These are phyloP conservation scores for Agarophyton chilense DNA, from an alignment of 23 red algal species.

Conservation along the genomic window DNA sequence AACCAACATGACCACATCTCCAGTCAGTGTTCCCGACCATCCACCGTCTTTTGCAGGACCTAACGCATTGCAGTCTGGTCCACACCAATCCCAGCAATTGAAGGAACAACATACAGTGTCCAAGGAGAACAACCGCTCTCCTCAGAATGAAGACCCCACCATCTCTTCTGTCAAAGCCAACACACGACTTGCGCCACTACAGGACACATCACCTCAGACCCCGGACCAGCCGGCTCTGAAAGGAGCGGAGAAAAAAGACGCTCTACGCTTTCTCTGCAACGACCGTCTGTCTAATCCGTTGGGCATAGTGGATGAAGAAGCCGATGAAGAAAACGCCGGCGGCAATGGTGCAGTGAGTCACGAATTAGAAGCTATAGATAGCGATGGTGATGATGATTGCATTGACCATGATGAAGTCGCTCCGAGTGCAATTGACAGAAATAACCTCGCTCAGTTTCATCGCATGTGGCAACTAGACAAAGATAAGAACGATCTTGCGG, in stretches of 20 bases:
- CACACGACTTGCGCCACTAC: neutral
- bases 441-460: slow-evolving; percentile 55
- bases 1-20: neutral
- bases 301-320: slow-evolving; percentile 28
- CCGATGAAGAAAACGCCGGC: slow-evolving; percentile 16
- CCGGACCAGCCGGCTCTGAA: neutral
- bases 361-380: neutral
- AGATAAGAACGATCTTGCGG: slow-evolving; percentile 15
- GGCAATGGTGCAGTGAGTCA: neutral
- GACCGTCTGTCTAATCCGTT: neutral
- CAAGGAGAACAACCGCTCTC: neutral
- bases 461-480: slow-evolving; percentile 51
- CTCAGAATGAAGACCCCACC: neutral
- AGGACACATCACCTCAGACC: slow-evolving; percentile 4
- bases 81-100: too few species aligned
- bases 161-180: neutral
- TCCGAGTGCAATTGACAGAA: neutral
- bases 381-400: slow-evolving; percentile 22
- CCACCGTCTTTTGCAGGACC: neutral
- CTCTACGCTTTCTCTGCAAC: neutral
- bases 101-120: neutral
- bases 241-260: neutral
- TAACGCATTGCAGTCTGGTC: neutral
- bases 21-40: neutral
- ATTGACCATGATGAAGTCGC: slow-evolving; percentile 14